Conservation (phyloP, 2,329 filamentous ascomycete genomes). For the Phaeosphaeriaceae sp. region DNA sequence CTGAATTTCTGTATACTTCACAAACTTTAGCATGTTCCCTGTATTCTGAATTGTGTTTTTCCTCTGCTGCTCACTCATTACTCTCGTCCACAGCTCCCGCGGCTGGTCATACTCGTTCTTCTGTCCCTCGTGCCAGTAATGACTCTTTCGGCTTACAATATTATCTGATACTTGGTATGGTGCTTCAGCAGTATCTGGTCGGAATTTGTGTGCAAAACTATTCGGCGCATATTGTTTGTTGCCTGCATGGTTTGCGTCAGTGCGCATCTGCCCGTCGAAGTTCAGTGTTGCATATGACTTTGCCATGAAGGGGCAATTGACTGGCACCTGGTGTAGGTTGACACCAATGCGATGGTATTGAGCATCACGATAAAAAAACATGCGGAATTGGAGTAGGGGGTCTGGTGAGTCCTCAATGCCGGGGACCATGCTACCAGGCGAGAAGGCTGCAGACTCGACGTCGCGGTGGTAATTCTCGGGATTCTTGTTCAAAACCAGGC, state of each 20-base stretch:
- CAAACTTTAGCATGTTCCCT: slow-evolving; percentile 53
- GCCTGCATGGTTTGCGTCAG: slow-evolving; percentile 55
- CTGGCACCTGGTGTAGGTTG: slow-evolving; percentile 58
- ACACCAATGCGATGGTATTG: slow-evolving; percentile 61
- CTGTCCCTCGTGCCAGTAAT: slow-evolving; percentile 63
- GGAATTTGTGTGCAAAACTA: slow-evolving; percentile 59
- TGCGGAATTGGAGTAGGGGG: slow-evolving; percentile 29
- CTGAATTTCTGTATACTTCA: slow-evolving; percentile 55
- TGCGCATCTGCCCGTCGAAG: slow-evolving; percentile 58
- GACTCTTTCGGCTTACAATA: slow-evolving; percentile 59
- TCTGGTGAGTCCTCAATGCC: slow-evolving; percentile 54
- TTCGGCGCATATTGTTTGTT: slow-evolving; percentile 62
- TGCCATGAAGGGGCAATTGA: slow-evolving; percentile 57
- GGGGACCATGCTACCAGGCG: slow-evolving; percentile 58
- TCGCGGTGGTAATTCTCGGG: slow-evolving; percentile 60
- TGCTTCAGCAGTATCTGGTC: slow-evolving; percentile 58
- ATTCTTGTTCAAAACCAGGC: slow-evolving; percentile 61
- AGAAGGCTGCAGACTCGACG: slow-evolving; percentile 48
- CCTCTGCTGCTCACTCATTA: slow-evolving; percentile 55
- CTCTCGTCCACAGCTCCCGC: slow-evolving; percentile 55
- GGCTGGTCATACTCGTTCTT: slow-evolving; percentile 61
- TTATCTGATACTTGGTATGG: slow-evolving; percentile 59
- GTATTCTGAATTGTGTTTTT: slow-evolving; percentile 59
- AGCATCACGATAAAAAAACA: slow-evolving; percentile 50
- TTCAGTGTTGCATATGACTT: slow-evolving; percentile 55